Evolutionary conservation across 2,329 filamentous ascomycete species (phyloP).

Genomic region (Cladosporium oxysporum): DNA sequence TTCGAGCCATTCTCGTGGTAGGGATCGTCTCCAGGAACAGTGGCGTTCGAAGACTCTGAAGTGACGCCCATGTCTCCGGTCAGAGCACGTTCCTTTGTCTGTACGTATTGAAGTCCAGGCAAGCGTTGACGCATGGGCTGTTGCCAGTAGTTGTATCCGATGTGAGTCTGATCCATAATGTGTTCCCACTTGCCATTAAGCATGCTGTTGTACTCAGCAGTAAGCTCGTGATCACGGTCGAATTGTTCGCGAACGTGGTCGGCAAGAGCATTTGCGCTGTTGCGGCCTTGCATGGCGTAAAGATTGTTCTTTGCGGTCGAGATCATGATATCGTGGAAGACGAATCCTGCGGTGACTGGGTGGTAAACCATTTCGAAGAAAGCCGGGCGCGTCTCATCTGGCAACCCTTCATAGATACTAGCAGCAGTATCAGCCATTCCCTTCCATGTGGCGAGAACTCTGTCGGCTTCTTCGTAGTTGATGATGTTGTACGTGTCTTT

Average conservation of each 20-base stretch:
- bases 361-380: slow-evolving; percentile 66
- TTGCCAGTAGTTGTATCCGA: slow-evolving; percentile 60
- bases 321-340: slow-evolving; percentile 57
- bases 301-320: slow-evolving; percentile 55
- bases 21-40: slow-evolving; percentile 66
- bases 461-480: slow-evolving; percentile 66
- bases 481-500: slow-evolving; percentile 60
- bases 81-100: slow-evolving; percentile 58
- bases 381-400: slow-evolving; percentile 53
- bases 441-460: slow-evolving; percentile 58
- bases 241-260: slow-evolving; percentile 56
- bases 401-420: slow-evolving; percentile 57
- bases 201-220: slow-evolving; percentile 58
- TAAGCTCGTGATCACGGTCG: slow-evolving; percentile 59
- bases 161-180: slow-evolving; percentile 55
- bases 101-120: slow-evolving; percentile 62
- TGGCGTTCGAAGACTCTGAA: slow-evolving; percentile 66
- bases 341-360: slow-evolving; percentile 59
- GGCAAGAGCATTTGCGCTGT: slow-evolving; percentile 57
- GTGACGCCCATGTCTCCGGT: slow-evolving; percentile 65
- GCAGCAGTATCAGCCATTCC: slow-evolving; percentile 56
- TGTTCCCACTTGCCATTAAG: slow-evolving; percentile 62
- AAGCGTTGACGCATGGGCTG: slow-evolving; percentile 71
- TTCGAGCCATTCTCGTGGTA: slow-evolving; percentile 58
- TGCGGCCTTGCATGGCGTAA: slow-evolving; percentile 59